Percentiles rank a stretch among this genome's conserved stretches.
These are phyloP conservation scores for Aureobasidium sp. DNA, from an alignment of 2,329 filamentous ascomycete species.

Conservation along the genomic window DNA sequence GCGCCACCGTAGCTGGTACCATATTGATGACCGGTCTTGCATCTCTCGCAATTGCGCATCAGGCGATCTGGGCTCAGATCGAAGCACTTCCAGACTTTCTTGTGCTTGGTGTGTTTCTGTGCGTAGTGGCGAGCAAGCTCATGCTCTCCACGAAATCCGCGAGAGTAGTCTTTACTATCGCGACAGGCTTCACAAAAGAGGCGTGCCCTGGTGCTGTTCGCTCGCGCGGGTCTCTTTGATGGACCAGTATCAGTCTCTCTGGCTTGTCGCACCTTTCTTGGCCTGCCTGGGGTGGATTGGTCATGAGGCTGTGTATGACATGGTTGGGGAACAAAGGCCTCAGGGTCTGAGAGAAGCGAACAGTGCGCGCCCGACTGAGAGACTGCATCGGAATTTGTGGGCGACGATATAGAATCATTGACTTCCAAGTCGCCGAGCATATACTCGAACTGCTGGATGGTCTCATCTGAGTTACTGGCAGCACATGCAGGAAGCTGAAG, in stretches of 20 bases:
- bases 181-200: conserved; percentile 60
- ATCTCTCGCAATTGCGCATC: conserved; percentile 75
- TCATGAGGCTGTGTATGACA: background rate
- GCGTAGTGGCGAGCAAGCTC: conserved; percentile 50
- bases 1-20: conserved; percentile 92
- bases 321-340: background rate
- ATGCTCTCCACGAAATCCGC: conserved; percentile 79
- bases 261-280: background rate
- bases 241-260: background rate
- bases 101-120: conserved; percentile 54
- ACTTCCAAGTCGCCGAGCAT: background rate
- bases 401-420: background rate
- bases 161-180: conserved; percentile 49
- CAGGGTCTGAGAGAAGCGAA: background rate
- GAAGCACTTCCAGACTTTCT: conserved; percentile 55
- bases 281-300: background rate
- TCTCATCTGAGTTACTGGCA: background rate
- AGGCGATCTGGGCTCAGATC: conserved; percentile 53
- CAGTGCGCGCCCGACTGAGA: background rate
- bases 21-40: conserved; percentile 67
- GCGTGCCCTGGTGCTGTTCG: conserved; percentile 49
- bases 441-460: background rate
- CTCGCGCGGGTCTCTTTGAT: background rate
- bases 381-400: background rate
- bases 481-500: background rate